Evolutionary conservation across 2,329 filamentous ascomycete genomes (phyloP).

Genomic region (Diaporthe sp.): DNA sequence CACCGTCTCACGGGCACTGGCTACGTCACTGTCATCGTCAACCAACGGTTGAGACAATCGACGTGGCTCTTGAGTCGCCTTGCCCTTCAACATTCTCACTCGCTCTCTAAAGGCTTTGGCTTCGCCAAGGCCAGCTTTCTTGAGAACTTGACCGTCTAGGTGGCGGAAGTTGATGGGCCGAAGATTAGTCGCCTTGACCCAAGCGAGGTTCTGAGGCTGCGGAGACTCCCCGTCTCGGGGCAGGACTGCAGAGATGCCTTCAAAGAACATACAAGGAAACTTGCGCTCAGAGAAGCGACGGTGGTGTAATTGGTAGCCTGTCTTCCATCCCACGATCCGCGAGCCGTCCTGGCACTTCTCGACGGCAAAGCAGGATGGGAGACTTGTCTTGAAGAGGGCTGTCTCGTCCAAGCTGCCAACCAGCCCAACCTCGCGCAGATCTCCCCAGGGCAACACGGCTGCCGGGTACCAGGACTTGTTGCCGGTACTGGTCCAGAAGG

Average conservation of each 20-base stretch:
- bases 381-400: background rate
- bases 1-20: background rate
- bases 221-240: background rate
- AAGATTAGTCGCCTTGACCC: background rate
- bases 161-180: background rate
- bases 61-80: background rate
- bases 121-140: background rate
- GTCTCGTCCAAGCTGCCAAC: background rate
- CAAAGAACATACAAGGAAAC: constrained; percentile 16
- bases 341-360: background rate
- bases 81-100: background rate
- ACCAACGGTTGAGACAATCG: background rate
- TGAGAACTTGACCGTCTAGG: background rate
- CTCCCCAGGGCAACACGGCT: constrained; percentile 3
- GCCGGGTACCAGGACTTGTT: background rate
- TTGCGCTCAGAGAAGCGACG: background rate
- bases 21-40: background rate
- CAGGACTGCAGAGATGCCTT: background rate
- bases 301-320: background rate
- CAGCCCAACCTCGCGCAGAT: background rate
- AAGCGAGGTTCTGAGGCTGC: background rate
- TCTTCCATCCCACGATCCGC: background rate
- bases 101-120: background rate
- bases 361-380: background rate
- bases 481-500: background rate